These are phyloP conservation scores for Lactarius quietus DNA, from an alignment of 768 basidiomycete genomes.

Conservation along the genomic window DNA sequence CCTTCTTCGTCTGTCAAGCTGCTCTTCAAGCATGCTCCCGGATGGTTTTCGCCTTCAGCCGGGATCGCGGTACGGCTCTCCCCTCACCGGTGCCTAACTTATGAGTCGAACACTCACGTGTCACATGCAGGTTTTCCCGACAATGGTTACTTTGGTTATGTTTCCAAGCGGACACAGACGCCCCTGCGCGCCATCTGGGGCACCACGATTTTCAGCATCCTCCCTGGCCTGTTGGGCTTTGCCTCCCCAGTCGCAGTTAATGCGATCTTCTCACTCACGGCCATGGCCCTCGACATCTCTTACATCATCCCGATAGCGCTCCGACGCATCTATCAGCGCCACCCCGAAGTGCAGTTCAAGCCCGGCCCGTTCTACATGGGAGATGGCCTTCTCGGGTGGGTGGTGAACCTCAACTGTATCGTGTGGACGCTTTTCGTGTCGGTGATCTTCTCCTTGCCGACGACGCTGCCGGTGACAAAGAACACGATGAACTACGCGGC, in stretches of 20 bases:
- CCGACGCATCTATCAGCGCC: constrained; percentile 61
- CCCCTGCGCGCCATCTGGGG: constrained; percentile 78
- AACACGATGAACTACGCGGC: constrained; percentile 82
- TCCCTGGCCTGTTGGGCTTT: constrained; percentile 71
- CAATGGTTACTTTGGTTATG: constrained; percentile 68
- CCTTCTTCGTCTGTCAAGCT: constrained; percentile 81
- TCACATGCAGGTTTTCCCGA: constrained; percentile 61
- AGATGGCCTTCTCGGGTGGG: constrained; percentile 56
- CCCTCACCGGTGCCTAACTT: constrained; percentile 3
- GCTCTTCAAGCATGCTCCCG: constrained; percentile 81
- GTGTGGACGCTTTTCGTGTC: constrained; percentile 64
- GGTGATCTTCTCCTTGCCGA: constrained; percentile 73
- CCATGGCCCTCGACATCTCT: constrained; percentile 72
- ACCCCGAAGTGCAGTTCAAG: constrained; percentile 79
- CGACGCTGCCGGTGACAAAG: constrained; percentile 58
- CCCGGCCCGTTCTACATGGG: constrained; percentile 90
- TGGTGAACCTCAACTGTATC: constrained; percentile 63
- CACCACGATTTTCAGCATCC: constrained; percentile 59
- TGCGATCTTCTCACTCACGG: constrained; percentile 79
- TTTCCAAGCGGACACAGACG: constrained; percentile 59
- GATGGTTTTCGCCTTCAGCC: constrained; percentile 80
- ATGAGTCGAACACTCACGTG: background rate
- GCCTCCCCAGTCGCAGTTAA: constrained; percentile 73
- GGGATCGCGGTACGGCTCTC: constrained; percentile 55
- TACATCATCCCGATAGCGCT: constrained; percentile 83